Conservation (phyloP, 306 rosid genomes). For the Cucumis hystrix region DNA sequence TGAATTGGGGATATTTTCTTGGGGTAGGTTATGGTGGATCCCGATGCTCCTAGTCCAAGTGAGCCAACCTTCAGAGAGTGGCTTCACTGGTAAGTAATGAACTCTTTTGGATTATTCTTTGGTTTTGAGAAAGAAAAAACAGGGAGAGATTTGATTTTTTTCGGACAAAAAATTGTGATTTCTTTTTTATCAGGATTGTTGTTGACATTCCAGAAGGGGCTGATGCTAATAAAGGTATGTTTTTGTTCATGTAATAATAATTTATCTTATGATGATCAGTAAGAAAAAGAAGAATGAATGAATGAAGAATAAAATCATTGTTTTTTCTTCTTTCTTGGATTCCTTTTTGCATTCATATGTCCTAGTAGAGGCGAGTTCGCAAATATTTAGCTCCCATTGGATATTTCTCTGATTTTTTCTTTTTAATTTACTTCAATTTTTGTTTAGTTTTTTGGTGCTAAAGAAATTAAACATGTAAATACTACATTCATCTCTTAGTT, state of each 20-base stretch:
- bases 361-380: too few species aligned
- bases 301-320: too few species aligned
- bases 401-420: too few species aligned
- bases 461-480: too few species aligned
- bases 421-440: too few species aligned
- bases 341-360: too few species aligned
- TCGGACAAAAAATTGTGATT: background rate
- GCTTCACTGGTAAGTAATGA: slow-evolving; percentile 15
- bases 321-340: too few species aligned
- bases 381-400: too few species aligned
- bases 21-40: slow-evolving; percentile 23
- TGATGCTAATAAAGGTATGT: slow-evolving; percentile 15
- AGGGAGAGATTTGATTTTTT: background rate
- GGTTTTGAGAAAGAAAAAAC: background rate
- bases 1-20: background rate
- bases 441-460: too few species aligned
- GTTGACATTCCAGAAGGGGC: slow-evolving; percentile 20
- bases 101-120: background rate
- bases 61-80: slow-evolving; percentile 22
- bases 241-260: background rate
- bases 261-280: background rate
- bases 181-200: slow-evolving; percentile 11
- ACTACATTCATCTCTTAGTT: too few species aligned
- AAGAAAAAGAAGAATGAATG: too few species aligned
- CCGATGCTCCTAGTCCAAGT: slow-evolving; percentile 29